A percentile compares a stretch with the other conserved stretches of the same genome.
These are phyloP conservation scores for Gloeostereum incarnatum DNA, from an alignment of 768 basidiomycete species.

Conservation along the genomic window DNA sequence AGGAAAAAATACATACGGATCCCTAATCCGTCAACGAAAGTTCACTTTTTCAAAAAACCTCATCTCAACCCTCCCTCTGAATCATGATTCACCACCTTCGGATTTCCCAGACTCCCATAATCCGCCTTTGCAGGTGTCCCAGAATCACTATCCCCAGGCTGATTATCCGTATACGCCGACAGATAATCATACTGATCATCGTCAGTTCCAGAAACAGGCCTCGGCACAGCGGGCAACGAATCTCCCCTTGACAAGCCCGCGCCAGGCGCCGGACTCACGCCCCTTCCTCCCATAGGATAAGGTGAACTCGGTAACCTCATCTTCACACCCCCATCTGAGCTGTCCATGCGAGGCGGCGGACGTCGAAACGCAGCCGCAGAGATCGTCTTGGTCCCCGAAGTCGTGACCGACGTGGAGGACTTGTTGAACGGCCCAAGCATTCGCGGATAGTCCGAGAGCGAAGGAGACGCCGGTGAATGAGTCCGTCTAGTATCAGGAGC, in stretches of 20 bases:
- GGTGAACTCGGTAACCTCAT: neutral
- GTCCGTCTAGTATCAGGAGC: too few relatives aligned
- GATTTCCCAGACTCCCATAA: neutral
- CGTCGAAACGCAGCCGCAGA: slow-evolving; percentile 70
- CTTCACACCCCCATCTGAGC: slow-evolving; percentile 3
- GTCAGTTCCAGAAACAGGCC: neutral
- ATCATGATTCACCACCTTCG: slow-evolving; percentile 1
- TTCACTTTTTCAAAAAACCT: neutral
- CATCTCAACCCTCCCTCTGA: neutral
- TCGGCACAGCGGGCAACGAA: neutral
- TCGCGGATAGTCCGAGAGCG: too few relatives aligned
- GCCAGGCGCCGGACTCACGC: slow-evolving; percentile 6
- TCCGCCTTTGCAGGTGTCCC: neutral
- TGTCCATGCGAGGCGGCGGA: slow-evolving; percentile 26
- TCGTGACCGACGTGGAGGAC: slow-evolving; percentile 17
- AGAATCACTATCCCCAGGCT: neutral
- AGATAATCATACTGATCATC: neutral
- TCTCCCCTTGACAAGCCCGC: neutral
- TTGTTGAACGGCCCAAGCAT: too few relatives aligned
- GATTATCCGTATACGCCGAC: neutral
- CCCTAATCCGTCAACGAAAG: too few relatives aligned
- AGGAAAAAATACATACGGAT: too few relatives aligned
- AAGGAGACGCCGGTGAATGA: too few relatives aligned
- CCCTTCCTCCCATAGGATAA: neutral
- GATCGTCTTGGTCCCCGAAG: slow-evolving; percentile 39